A percentile compares a stretch with the other conserved stretches of the same genome.
These are phyloP conservation scores for Oropetium thomaeum DNA, from an alignment of 176 grass and related monocot genomes.

Conservation along the genomic window DNA sequence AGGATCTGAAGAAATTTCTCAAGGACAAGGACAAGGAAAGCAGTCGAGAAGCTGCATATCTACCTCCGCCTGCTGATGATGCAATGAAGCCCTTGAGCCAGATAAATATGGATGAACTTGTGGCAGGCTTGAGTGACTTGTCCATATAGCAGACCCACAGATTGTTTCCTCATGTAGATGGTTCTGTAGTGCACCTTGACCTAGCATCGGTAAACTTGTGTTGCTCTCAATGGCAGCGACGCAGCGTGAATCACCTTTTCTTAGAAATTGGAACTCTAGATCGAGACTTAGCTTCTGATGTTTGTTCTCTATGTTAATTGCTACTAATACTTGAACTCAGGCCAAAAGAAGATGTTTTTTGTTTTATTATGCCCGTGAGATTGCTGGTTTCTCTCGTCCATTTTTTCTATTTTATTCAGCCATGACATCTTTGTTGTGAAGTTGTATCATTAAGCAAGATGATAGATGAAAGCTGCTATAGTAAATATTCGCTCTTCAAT, in stretches of 20 bases:
- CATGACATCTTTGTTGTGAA: not conserved
- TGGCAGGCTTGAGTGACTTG: constrained; percentile 49
- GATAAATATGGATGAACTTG: constrained; percentile 57
- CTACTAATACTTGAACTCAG: not conserved
- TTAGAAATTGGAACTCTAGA: not conserved
- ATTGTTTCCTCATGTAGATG: not conserved
- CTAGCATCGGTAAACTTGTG: not conserved
- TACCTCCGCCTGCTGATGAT: constrained; percentile 18
- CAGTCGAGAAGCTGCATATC: not conserved
- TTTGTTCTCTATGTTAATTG: not conserved
- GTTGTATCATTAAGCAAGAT: no score
- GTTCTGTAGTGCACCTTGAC: not conserved
- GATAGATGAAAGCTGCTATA: no score
- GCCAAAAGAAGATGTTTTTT: not conserved
- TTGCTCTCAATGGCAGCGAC: not conserved
- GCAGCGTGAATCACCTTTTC: not conserved
- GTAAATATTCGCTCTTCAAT: no score
- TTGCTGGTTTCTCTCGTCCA: not conserved
- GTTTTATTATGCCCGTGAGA: not conserved
- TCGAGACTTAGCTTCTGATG: not conserved
- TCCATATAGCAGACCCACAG: constrained; percentile 43
- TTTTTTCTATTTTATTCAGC: not conserved
- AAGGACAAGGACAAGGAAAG: not conserved
- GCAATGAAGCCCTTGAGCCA: constrained; percentile 12
- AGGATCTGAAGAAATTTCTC: constrained; percentile 64